A percentile compares a stretch with the other conserved stretches of the same genome.
Conservation (phyloP, 2,329 filamentous ascomycete genomes). For the Zelopaecilomyces penicillatus region DNA sequence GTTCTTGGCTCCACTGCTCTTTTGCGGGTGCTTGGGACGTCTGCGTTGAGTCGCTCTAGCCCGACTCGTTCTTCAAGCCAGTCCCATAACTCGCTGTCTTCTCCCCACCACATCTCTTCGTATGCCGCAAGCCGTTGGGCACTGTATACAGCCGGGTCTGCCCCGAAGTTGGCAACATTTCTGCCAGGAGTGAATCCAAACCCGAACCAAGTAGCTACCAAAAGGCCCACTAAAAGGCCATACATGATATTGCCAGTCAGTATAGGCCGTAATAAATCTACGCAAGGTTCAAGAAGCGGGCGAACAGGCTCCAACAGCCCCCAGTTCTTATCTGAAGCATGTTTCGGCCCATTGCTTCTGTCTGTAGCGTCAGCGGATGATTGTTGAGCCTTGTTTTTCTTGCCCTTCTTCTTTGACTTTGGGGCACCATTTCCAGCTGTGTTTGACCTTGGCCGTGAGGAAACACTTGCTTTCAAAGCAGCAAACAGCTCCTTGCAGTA, state of each 20-base stretch:
- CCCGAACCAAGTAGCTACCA: conserved; percentile 68
- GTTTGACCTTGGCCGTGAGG: conserved; percentile 49
- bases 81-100: conserved; percentile 85
- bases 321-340: conserved; percentile 50
- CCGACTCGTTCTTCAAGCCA: conserved; percentile 86
- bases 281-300: conserved; percentile 58
- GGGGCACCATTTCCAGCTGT: conserved; percentile 35
- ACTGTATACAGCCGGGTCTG: conserved; percentile 20
- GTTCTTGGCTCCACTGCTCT: conserved; percentile 45
- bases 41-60: conserved; percentile 48
- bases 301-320: conserved; percentile 74
- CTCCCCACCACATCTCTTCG: conserved; percentile 83
- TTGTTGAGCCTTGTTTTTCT: conserved; percentile 40
- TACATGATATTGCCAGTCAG: conserved; percentile 72
- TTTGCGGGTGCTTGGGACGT: conserved; percentile 30
- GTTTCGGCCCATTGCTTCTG: conserved; percentile 31
- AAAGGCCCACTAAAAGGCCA: conserved; percentile 60
- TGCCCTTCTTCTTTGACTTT: conserved; percentile 57
- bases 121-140: conserved; percentile 73
- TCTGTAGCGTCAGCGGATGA: conserved; percentile 35
- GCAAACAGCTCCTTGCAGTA: conserved; percentile 77
- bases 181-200: conserved; percentile 41
- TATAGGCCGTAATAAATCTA: conserved; percentile 61
- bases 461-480: conserved; percentile 64
- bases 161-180: conserved; percentile 27